Base-by-base conservation (phyloP, 169 alveolate genomes). In the Eimeria praecox region DNA sequence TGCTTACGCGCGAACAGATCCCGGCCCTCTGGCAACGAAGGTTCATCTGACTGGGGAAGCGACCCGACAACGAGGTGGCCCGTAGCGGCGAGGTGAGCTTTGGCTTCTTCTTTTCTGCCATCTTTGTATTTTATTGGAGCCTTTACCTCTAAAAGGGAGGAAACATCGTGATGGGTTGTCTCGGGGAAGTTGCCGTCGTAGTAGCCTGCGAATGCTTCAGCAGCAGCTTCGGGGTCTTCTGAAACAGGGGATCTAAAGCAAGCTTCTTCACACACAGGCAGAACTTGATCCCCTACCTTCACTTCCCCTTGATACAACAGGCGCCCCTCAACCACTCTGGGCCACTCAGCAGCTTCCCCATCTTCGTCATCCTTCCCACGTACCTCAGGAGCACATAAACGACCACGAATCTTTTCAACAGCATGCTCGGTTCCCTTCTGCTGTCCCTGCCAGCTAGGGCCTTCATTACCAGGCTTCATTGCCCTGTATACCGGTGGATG, bases 141-240 rank as follows among this genome's bases (percentile, higher is more conserved):
- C 66, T 59, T 59, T 56, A 86, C 22, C 30, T 38, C 59, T 22
- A 86, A n/a, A 14, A 42, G 38, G 24, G 92, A 35, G 56, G 80
- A 86, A 30, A 86, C 78, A 5, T 86, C 78, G 69, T 38, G 92
- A 59, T 59, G 62, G 4, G 56, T 54, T 35, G 59, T 56, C 66
- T 86, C 92, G 44, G 80, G 80, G 92, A 86, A 86, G 59, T 44
- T 44, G 56, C 92, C 92, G 35, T 86, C 92, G 38, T 86, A 86
- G 56, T 54, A 1, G 40, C 78, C 92, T 35, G 80, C 75, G n/a
- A 86, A 44, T 1, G 52, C 75, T 33, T 86, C 92, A 38, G 54
- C 80, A 86, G 18, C 64, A n/a, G 33, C 30, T 35, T 86, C 92
- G 12, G 92, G 78, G 38, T 59, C 35, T 33, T 59, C 80, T 20